Base-by-base conservation (phyloP, 805 yeast species). In the Ogataea paraovalis region DNA sequence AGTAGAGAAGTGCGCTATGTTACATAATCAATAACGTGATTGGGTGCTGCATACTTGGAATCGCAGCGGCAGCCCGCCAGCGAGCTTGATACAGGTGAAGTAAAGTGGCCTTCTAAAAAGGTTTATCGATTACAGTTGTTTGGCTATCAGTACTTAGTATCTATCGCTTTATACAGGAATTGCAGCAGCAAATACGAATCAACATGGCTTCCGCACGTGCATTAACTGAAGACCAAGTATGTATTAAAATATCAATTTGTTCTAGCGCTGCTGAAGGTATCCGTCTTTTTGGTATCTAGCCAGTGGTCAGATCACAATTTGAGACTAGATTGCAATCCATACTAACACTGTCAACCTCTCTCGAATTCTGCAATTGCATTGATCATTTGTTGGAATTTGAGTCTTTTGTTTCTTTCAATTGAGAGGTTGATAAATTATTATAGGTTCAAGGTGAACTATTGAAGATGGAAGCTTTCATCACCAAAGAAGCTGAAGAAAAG, bases 401-500 rank as follows among this genome's bases (percentile, higher is more conserved):
- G 34, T 30, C 34, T 12, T n/a, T n/a, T n/a, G n/a, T n/a, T n/a
- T n/a, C n/a, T n/a, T n/a, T n/a, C n/a, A n/a, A n/a, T n/a, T n/a
- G n/a, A n/a, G n/a, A n/a, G n/a, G n/a, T n/a, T n/a, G n/a, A 30
- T 5, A 30, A 34, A 16, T 14, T 41, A 20, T 18, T 42, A 45
- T 64, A 91, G 90, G 98, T 92, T 58, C 90, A 86, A 64, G 89
- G 89, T 60, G 99, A 94, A 76, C 87, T 94, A 70, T 83, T 84
- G 68, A 94, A 94, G 77, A 94, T 94, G 97, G 96, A 92, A 68
- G 91, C 95, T 66, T 94, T 94, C 83, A 94, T 94, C 79, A 88
- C 86, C 73, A 94, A 92, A 80, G 99, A 94, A 74, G 99, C 99
- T 36, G 96, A 91, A 63, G 99, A 94, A 70, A 94, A 94, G 74